Conservation (phyloP, 2,329 filamentous ascomycete species). For the Phaeosphaeria sp. region DNA sequence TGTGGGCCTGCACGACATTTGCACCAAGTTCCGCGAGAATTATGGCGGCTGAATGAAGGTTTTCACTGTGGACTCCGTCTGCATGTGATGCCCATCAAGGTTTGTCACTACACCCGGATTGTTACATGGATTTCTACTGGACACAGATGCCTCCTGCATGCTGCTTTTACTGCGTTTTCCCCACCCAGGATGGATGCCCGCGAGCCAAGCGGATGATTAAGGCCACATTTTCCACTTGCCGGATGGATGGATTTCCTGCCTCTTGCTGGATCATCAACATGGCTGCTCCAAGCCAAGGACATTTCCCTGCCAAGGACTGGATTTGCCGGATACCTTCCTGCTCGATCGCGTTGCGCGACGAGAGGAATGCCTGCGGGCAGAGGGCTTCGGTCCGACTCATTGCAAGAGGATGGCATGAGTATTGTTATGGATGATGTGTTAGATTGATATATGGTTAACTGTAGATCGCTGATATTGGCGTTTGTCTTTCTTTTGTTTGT, state of each 20-base stretch:
- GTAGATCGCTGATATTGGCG: slow-evolving; percentile 10
- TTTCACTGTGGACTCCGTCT: slow-evolving; percentile 23
- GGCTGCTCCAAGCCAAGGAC: slow-evolving; percentile 23
- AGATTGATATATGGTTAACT: slow-evolving; percentile 26
- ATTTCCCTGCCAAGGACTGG: slow-evolving; percentile 34
- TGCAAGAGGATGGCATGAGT: slow-evolving; percentile 34
- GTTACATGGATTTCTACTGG: slow-evolving; percentile 22
- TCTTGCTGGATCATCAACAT: slow-evolving; percentile 18
- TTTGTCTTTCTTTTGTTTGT: slow-evolving; percentile 15
- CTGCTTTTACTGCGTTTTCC: slow-evolving; percentile 32
- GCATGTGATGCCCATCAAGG: slow-evolving; percentile 30
- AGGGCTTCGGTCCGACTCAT: slow-evolving; percentile 33
- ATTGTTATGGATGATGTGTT: slow-evolving; percentile 22
- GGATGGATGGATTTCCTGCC: slow-evolving; percentile 30
- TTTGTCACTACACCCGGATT: slow-evolving; percentile 37
- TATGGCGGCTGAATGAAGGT: slow-evolving; percentile 40
- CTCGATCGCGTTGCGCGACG: slow-evolving; percentile 28
- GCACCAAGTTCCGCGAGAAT: slow-evolving; percentile 40
- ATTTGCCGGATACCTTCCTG: slow-evolving; percentile 16
- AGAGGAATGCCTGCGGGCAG: slow-evolving; percentile 23
- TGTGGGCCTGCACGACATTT: slow-evolving; percentile 43
- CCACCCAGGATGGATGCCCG: slow-evolving; percentile 30
- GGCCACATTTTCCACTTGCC: slow-evolving; percentile 17
- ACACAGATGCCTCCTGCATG: slow-evolving; percentile 29
- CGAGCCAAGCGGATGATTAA: slow-evolving; percentile 30